Evolutionary conservation across 2,329 filamentous ascomycete genomes (phyloP).

Genomic region (Macrophomina phaseolina): DNA sequence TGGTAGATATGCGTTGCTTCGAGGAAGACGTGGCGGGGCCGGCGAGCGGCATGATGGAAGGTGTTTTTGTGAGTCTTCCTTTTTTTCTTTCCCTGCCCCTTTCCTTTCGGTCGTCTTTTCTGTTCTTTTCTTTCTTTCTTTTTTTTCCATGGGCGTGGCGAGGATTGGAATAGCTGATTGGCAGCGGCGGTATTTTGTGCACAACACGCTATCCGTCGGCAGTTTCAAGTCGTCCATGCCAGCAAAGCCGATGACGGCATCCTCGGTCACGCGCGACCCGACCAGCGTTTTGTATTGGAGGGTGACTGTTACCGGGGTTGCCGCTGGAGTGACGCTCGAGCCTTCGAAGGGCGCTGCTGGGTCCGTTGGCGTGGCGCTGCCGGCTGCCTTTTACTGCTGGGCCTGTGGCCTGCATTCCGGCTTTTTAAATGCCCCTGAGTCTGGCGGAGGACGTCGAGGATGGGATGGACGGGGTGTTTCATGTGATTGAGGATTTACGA

Average conservation of each 20-base stretch:
- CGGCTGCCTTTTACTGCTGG: neutral
- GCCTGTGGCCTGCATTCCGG: neutral
- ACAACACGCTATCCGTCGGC: neutral
- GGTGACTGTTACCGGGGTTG: slow-evolving; percentile 36
- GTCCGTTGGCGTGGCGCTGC: neutral
- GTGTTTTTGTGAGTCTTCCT: neutral
- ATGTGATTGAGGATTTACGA: no score
- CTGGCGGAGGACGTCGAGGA: no score
- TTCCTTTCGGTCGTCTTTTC: no score
- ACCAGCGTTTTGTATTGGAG: slow-evolving; percentile 32
- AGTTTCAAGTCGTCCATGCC: neutral
- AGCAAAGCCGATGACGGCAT: neutral
- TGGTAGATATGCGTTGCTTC: neutral
- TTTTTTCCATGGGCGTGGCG: no score
- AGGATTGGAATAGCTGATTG: neutral
- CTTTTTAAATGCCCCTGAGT: no score
- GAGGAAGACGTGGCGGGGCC: neutral
- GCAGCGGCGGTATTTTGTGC: no score
- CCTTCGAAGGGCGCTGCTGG: neutral
- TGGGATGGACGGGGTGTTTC: no score
- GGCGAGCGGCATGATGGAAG: neutral
- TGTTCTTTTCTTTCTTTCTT: no score
- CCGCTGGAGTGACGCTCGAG: slow-evolving; percentile 24
- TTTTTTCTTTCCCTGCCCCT: neutral
- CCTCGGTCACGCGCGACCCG: neutral